These are phyloP conservation scores for Aspergillus conjunctus DNA, from an alignment of 495 filamentous ascomycete species.

Conservation along the genomic window DNA sequence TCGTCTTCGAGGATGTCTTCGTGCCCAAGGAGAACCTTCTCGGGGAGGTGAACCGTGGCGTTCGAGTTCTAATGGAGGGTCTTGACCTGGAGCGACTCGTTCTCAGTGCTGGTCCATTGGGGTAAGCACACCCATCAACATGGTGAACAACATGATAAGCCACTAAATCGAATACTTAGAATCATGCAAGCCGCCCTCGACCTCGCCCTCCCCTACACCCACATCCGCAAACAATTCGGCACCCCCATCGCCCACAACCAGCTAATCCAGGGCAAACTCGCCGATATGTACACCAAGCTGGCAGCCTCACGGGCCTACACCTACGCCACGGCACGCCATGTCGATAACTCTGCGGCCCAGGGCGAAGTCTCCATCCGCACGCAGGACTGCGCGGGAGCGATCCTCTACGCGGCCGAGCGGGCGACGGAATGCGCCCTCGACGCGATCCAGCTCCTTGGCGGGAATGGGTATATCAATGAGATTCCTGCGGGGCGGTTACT, in stretches of 20 bases:
- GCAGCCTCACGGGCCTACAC: slow-evolving; percentile 81
- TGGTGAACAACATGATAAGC: neutral
- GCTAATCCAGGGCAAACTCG: slow-evolving; percentile 87
- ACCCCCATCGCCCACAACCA: slow-evolving; percentile 90
- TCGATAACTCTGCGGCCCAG: slow-evolving; percentile 66
- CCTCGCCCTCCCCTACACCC: slow-evolving; percentile 84
- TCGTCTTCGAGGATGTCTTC: slow-evolving; percentile 91
- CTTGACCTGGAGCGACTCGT: slow-evolving; percentile 93
- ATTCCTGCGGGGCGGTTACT: slow-evolving; percentile 84
- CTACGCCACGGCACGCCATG: slow-evolving; percentile 68
- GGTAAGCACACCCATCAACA: slow-evolving; percentile 41
- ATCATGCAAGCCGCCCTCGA: slow-evolving; percentile 95
- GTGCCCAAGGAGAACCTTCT: slow-evolving; percentile 82
- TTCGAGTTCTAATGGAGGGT: slow-evolving; percentile 93
- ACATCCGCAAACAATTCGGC: slow-evolving; percentile 86
- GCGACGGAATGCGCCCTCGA: slow-evolving; percentile 89
- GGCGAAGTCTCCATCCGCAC: slow-evolving; percentile 62
- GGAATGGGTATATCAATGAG: slow-evolving; percentile 96
- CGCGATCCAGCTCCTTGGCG: slow-evolving; percentile 91
- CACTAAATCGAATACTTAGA: slow-evolving; percentile 40
- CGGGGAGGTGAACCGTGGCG: slow-evolving; percentile 77
- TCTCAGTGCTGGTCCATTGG: slow-evolving; percentile 85
- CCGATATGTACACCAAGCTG: slow-evolving; percentile 96
- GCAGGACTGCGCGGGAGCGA: slow-evolving; percentile 92
- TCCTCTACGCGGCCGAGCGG: slow-evolving; percentile 90